Base-by-base conservation (phyloP, 2,329 filamentous ascomycete species). In the Ceratocystis alfenasii region DNA sequence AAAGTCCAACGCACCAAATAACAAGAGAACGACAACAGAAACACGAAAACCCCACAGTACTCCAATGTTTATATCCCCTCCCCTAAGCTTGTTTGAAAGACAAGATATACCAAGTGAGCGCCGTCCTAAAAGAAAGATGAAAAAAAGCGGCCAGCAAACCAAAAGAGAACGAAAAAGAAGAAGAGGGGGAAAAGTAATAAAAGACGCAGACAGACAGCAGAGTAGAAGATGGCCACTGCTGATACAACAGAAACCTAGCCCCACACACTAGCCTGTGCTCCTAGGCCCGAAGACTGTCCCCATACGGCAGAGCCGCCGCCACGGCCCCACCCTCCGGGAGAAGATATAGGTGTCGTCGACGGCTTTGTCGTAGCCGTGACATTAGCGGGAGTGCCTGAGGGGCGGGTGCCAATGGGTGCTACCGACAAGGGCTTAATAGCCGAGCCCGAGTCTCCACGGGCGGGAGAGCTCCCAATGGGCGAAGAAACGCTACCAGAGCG, bases 251-350 rank as follows among this genome's bases (percentile, higher is more conserved):
- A 28, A 59, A 33, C 5, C 69, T 86, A 96, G 71, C 92, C 92
- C 92, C 92, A 97, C 71, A 96, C 93, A 70, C 90, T 95, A 70
- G 92, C 91, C 75, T 95, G 90, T 68, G 92, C 88, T 70, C 91
- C 89, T 68, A 95, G 85, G 63, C 85, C 84, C 70, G 86, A 89
- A 72, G 89, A 90, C 72, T 86, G 87, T 68, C 90, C 89, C 92
- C 92, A 96, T 59, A 93, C 89, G 48, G 86, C 87, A 70, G 36
- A 41, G 36, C 36, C 36, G 36, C 86, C 87, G 70, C 88, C 87
- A 73, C 85, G 87, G 65, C 88, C 86, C 92, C 92, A 96, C 68
- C 86, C 84, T 20, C 87, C 80, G 12, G 92, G 91, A n/a, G 91
- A 95, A n/a, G 91, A 87, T 36, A 96, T 81, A 65, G 93, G 92